These are phyloP conservation scores for Trichopus zeylanicus DNA, from an alignment of 116 monocot species.

Conservation along the genomic window DNA sequence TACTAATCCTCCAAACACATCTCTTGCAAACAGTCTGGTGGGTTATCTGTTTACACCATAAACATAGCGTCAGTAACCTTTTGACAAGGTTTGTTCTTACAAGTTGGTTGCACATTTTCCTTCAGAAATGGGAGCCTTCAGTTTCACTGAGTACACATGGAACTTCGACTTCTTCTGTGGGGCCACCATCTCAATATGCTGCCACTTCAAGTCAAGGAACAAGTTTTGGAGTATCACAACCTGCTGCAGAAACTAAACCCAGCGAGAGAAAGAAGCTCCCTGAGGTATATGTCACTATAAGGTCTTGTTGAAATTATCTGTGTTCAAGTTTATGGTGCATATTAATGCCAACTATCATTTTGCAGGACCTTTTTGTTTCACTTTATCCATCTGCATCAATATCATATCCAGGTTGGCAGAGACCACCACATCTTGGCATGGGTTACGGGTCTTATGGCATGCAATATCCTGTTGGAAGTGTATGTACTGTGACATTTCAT, in stretches of 20 bases:
- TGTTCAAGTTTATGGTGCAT: background rate
- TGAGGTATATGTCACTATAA: constrained; percentile 29
- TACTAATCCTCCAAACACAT: constrained; percentile 12
- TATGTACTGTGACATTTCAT: constrained; percentile 12
- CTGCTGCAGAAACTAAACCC: constrained; percentile 26
- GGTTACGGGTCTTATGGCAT: constrained; percentile 27
- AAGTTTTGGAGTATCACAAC: constrained; percentile 11
- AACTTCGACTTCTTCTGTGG: constrained; percentile 12
- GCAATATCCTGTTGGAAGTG: constrained; percentile 68
- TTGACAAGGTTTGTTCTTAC: background rate
- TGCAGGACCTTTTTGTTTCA: constrained; percentile 79
- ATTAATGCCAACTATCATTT: background rate
- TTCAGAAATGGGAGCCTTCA: constrained; percentile 19
- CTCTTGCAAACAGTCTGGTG: constrained; percentile 21
- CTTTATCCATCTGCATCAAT: constrained; percentile 36
- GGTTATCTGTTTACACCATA: constrained; percentile 11
- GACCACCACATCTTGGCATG: constrained; percentile 32
- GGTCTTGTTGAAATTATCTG: background rate
- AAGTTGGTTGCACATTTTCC: background rate
- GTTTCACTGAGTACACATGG: constrained; percentile 14
- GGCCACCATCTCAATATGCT: constrained; percentile 4
- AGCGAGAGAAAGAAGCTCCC: constrained; percentile 79
- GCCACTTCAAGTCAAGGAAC: constrained; percentile 10
- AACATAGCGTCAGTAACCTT: background rate
- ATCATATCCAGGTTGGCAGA: constrained; percentile 44